Evolutionary conservation across 23 red algal genomes (phyloP).

Genomic region (Gracilaria vermiculophylla): DNA sequence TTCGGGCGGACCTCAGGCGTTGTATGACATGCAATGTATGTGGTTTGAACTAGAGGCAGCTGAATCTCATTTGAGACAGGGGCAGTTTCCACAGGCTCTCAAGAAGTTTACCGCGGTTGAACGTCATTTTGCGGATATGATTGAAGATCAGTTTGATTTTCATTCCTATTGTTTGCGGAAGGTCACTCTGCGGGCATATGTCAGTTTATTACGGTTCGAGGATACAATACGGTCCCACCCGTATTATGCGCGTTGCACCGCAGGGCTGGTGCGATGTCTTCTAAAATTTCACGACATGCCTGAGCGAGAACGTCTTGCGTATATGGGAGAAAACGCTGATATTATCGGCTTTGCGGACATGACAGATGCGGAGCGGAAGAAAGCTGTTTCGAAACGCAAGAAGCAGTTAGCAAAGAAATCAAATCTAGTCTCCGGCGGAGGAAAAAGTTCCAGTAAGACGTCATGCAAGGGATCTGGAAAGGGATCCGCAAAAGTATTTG

Average conservation of each 20-base stretch:
- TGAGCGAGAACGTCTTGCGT: slow-evolving; percentile 25
- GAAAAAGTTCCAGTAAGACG: not conserved
- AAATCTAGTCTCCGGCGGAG: not conserved
- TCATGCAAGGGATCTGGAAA: slow-evolving; percentile 35
- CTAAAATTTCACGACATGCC: slow-evolving; percentile 57
- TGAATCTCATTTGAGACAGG: slow-evolving; percentile 59
- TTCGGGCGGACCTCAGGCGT: slow-evolving; percentile 68
- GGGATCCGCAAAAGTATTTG: slow-evolving; percentile 9
- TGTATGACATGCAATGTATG: slow-evolving; percentile 98
- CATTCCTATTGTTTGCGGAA: slow-evolving; percentile 90
- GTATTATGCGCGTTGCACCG: slow-evolving; percentile 44
- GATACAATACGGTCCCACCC: slow-evolving; percentile 58
- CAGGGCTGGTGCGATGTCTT: slow-evolving; percentile 48
- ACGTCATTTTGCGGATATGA: slow-evolving; percentile 92
- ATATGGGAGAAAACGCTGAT: slow-evolving; percentile 32
- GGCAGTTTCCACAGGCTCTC: slow-evolving; percentile 74
- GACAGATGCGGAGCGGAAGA: slow-evolving; percentile 75
- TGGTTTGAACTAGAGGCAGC: slow-evolving; percentile 93
- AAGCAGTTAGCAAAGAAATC: slow-evolving; percentile 54
- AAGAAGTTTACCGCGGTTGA: slow-evolving; percentile 88
- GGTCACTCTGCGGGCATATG: slow-evolving; percentile 81
- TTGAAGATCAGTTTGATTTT: slow-evolving; percentile 94
- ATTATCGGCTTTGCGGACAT: slow-evolving; percentile 52
- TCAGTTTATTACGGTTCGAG: slow-evolving; percentile 72
- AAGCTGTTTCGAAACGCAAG: slow-evolving; percentile 74